A percentile compares a stretch with the other conserved stretches of the same genome.
phyloP scores from a whole-genome alignment of 1,284 basidiomycete species.

The Phaffia rhodozyma region DNA sequence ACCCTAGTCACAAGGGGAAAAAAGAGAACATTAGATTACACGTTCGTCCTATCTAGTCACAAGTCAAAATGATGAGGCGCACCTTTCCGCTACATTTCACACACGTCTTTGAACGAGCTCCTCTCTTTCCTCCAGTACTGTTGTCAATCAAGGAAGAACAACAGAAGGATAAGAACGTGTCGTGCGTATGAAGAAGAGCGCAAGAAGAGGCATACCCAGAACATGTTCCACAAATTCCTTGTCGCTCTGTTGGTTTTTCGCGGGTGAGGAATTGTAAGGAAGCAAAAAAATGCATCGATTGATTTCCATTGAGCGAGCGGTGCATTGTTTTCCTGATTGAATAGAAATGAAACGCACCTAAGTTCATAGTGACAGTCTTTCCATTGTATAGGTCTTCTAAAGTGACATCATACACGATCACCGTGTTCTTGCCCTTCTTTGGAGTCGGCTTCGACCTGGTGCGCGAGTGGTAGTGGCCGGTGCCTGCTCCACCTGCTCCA shows the following conservation, averaged over 20 bases:
- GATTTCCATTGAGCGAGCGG: no score
- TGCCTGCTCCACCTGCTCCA: conserved; percentile 30
- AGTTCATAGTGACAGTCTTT: conserved; percentile 48
- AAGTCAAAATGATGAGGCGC: background rate
- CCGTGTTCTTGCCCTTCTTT: conserved; percentile 49
- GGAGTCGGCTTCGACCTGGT: conserved; percentile 38
- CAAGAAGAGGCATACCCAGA: conserved; percentile 47
- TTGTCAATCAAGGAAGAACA: conserved; percentile 6
- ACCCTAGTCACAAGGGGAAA: conserved; percentile 26
- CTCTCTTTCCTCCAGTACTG: conserved; percentile 67
- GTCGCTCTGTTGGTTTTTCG: conserved; percentile 74
- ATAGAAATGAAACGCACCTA: no score
- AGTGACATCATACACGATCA: conserved; percentile 71
- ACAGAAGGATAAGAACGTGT: no score
- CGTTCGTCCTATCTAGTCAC: no score
- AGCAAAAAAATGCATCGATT: no score
- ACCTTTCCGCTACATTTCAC: conserved; percentile 61
- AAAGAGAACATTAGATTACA: conserved; percentile 49
- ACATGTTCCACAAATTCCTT: conserved; percentile 65
- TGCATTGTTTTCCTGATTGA: no score
- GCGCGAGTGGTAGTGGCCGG: conserved; percentile 36
- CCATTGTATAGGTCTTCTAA: conserved; percentile 90
- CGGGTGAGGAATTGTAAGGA: conserved; percentile 25
- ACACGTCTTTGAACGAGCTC: conserved; percentile 68
- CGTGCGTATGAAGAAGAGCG: background rate